phyloP scores from a whole-genome alignment of 176 grass and related monocot genomes.

The Rhipidocladum racemiflorum region DNA sequence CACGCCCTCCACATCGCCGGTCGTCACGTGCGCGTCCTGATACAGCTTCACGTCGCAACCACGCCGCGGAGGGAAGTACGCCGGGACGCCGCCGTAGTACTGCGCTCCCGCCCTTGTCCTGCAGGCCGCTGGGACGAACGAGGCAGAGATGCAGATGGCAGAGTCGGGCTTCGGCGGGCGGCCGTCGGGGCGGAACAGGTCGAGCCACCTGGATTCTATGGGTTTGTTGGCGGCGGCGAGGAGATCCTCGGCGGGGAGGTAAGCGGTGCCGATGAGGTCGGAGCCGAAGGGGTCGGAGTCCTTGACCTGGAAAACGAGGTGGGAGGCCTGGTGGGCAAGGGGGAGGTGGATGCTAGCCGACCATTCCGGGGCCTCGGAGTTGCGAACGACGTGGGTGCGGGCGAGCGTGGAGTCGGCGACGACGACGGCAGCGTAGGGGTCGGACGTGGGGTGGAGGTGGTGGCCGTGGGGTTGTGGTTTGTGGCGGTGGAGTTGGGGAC shows the following conservation, averaged over 20 bases:
- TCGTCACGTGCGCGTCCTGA: slow-evolving; percentile 68
- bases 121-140: slow-evolving; percentile 17
- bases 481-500: not conserved
- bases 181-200: slow-evolving; percentile 32
- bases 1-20: slow-evolving; percentile 20
- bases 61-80: slow-evolving; percentile 55
- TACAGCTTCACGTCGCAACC: slow-evolving; percentile 67
- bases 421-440: slow-evolving; percentile 55
- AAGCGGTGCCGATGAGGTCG: slow-evolving; percentile 60
- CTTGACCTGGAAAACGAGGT: slow-evolving; percentile 52
- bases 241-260: slow-evolving; percentile 12
- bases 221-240: not conserved
- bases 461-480: slow-evolving; percentile 15
- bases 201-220: not conserved
- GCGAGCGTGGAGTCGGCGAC: slow-evolving; percentile 47
- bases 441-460: slow-evolving; percentile 35
- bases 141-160: slow-evolving; percentile 36
- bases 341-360: slow-evolving; percentile 35
- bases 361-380: slow-evolving; percentile 55
- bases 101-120: not conserved
- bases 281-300: slow-evolving; percentile 72
- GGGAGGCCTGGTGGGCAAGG: slow-evolving; percentile 51
- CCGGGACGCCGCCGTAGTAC: slow-evolving; percentile 21
- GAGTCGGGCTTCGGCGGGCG: slow-evolving; percentile 26
- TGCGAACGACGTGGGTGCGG: slow-evolving; percentile 63